Evolutionary conservation across 257 asterid genomes (phyloP).

Genomic region (Nicotiana tabacum): DNA sequence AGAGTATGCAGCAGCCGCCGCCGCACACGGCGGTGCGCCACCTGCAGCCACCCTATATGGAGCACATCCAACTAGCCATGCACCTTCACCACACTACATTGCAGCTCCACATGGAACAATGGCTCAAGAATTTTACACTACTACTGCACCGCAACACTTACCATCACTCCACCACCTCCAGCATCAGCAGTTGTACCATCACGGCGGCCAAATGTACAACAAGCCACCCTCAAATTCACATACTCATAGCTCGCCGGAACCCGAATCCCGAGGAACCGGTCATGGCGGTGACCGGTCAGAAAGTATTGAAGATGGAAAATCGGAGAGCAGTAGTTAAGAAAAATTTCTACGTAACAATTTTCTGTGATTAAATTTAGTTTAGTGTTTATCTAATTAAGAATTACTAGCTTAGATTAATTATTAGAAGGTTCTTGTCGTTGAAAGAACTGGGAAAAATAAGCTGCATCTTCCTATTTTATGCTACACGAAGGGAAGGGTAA

Average conservation of each 20-base stretch:
- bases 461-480: not conserved
- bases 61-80: constrained; percentile 46
- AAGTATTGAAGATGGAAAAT: constrained; percentile 84
- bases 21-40: constrained; percentile 54
- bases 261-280: constrained; percentile 39
- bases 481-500: constrained; percentile 4
- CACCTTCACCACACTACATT: constrained; percentile 36
- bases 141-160: constrained; percentile 29
- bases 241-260: constrained; percentile 52
- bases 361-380: not conserved
- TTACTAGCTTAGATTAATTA: constrained; percentile 5
- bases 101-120: constrained; percentile 21
- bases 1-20: constrained; percentile 74
- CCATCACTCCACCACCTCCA: constrained; percentile 35
- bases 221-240: constrained; percentile 34
- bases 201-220: constrained; percentile 50
- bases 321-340: constrained; percentile 74
- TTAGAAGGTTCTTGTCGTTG: not conserved
- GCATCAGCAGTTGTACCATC: constrained; percentile 62
- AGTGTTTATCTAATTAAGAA: not conserved
- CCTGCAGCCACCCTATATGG: constrained; percentile 51
- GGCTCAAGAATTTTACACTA: constrained; percentile 53
- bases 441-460: not conserved
- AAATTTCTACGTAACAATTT: constrained; percentile 2
- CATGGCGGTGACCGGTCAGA: constrained; percentile 45